Conservation (phyloP, 768 basidiomycete genomes). For the Pulveroboletus sp. region DNA sequence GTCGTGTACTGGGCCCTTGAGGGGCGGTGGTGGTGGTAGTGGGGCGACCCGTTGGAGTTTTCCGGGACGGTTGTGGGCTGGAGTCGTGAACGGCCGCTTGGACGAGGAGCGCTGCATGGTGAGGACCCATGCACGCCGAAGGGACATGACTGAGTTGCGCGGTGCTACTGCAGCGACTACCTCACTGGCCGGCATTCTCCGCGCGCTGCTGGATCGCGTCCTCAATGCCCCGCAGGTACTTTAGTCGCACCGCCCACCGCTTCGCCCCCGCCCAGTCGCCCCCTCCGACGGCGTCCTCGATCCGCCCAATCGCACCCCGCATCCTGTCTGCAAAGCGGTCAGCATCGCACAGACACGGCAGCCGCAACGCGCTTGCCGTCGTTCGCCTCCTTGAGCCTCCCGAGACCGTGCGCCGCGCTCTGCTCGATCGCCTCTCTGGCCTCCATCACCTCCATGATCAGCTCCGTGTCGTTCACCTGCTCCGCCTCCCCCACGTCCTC, state of each 20-base stretch:
- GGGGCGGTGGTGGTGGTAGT: not conserved
- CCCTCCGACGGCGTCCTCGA: constrained; percentile 47
- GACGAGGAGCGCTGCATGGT: constrained; percentile 5
- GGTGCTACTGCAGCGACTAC: not conserved
- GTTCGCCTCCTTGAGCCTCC: constrained; percentile 50
- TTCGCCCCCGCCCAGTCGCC: constrained; percentile 57
- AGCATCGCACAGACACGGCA: not conserved
- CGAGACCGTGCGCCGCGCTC: constrained; percentile 45
- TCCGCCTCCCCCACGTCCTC: constrained; percentile 62
- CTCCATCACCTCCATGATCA: constrained; percentile 78
- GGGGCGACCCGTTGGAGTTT: constrained; percentile 14
- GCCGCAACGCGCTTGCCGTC: constrained; percentile 38
- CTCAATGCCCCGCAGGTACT: constrained; percentile 67
- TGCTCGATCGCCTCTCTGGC: constrained; percentile 70
- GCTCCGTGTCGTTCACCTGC: constrained; percentile 59
- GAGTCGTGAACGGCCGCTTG: constrained; percentile 11
- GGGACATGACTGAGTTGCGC: not conserved
- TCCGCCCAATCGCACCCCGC: constrained; percentile 36
- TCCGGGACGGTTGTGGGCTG: constrained; percentile 4
- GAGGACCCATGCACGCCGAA: not conserved
- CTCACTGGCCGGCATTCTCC: constrained; percentile 18
- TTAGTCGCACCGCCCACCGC: constrained; percentile 57
- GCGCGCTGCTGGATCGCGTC: constrained; percentile 22
- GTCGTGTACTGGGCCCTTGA: constrained; percentile 35
- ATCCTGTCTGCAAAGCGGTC: constrained; percentile 45